Conservation (phyloP, 2,329 filamentous ascomycete genomes). For the Cercospora beticola region DNA sequence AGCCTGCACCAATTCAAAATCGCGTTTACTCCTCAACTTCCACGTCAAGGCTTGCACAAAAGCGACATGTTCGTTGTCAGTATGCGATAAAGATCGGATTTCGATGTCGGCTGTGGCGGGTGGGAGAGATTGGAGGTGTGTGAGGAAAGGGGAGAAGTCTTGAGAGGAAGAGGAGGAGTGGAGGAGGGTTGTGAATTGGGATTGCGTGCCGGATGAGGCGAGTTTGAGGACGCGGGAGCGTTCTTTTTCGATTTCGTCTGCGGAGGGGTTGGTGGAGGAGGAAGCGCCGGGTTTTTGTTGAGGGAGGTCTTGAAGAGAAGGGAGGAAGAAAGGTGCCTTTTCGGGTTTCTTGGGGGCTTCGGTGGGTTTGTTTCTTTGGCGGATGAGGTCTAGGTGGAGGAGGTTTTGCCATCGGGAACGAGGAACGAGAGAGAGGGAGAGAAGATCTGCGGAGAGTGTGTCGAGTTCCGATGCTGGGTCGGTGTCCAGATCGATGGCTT, state of each 20-base stretch:
- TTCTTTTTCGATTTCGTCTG: conserved; percentile 36
- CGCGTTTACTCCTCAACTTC: conserved; percentile 65
- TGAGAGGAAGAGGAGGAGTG: conserved; percentile 48
- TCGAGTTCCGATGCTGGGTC: conserved; percentile 50
- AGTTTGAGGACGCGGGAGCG: conserved; percentile 36
- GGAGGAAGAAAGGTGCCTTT: conserved; percentile 93
- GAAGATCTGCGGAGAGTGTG: conserved; percentile 70
- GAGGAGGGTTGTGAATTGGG: conserved; percentile 51
- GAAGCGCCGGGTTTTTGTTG: conserved; percentile 7
- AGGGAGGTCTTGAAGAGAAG: conserved; percentile 55
- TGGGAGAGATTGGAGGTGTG: conserved; percentile 74
- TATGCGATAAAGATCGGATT: conserved; percentile 69
- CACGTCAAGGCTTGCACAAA: conserved; percentile 81
- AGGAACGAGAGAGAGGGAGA: conserved; percentile 85
- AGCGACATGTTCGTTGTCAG: conserved; percentile 64
- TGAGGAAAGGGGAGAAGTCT: conserved; percentile 68
- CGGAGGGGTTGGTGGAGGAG: conserved; percentile 26
- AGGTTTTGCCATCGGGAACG: conserved; percentile 93
- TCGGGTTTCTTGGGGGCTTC: conserved; percentile 89
- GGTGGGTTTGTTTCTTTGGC: conserved; percentile 89
- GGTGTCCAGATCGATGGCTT: conserved; percentile 50
- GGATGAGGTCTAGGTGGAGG: conserved; percentile 84
- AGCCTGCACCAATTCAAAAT: conserved; percentile 91
- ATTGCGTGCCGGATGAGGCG: conserved; percentile 15
- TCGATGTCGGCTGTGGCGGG: conserved; percentile 88